Percentiles rank a stretch among this genome's conserved stretches.
Evolutionary conservation across 2,329 filamentous ascomycete species (phyloP).

Genomic region (Hymenoscyphus fructigenus): DNA sequence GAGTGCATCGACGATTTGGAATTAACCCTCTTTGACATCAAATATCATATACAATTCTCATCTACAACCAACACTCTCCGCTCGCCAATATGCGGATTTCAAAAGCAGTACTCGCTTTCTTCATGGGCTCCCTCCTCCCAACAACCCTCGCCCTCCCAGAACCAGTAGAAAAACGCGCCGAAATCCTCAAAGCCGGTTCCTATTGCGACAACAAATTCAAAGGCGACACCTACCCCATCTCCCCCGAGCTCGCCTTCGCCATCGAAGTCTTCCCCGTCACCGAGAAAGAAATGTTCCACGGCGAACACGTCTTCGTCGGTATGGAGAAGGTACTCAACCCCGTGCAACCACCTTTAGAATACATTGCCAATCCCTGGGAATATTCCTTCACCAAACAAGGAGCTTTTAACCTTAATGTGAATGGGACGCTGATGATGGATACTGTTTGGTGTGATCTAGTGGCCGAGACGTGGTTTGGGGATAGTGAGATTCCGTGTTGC

Average conservation of each 20-base stretch:
- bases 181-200: neutral
- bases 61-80: no score
- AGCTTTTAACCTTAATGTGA: neutral
- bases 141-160: neutral
- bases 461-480: neutral
- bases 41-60: no score
- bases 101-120: neutral
- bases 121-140: neutral
- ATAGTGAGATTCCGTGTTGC: neutral
- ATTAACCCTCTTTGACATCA: no score
- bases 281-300: neutral
- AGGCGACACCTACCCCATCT: neutral
- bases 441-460: neutral
- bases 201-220: neutral
- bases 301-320: neutral
- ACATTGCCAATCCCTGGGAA: neutral
- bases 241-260: neutral
- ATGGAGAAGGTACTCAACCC: neutral
- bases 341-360: neutral
- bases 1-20: no score
- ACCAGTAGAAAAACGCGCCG: neutral
- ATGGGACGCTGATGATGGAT: neutral
- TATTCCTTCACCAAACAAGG: neutral
- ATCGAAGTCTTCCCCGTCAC: conserved; percentile 2
- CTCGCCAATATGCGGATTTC: no score